phyloP scores from a whole-genome alignment of 2,329 filamentous ascomycete genomes.

The Pseudogymnoascus sp. region DNA sequence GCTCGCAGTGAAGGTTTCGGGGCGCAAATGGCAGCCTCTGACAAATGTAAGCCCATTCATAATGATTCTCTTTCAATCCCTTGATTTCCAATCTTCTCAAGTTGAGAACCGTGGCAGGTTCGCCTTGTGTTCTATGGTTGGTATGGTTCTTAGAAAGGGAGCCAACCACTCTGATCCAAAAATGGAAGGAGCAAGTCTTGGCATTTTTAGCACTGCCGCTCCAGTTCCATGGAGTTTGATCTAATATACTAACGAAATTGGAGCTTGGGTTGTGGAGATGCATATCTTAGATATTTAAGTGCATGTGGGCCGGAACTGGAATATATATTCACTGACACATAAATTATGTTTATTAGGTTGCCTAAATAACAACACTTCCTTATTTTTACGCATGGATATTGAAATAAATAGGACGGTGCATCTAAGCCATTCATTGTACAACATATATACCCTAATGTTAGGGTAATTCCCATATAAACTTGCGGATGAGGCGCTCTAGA shows the following conservation, averaged over 20 bases:
- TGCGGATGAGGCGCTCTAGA: slow-evolving; percentile 9
- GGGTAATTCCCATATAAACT: not conserved
- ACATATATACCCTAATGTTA: not conserved
- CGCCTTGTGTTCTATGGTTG: not conserved
- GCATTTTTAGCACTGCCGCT: not conserved
- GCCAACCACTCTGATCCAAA: not conserved
- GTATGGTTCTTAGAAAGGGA: not conserved
- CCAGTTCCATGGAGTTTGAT: not conserved
- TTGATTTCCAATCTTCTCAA: not conserved
- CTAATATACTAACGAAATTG: not conserved
- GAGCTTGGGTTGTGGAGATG: not conserved
- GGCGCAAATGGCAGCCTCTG: not conserved
- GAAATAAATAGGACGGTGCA: not conserved
- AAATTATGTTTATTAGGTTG: not conserved
- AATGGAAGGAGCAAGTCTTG: not conserved
- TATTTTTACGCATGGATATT: not conserved
- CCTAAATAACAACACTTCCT: not conserved
- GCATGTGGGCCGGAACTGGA: not conserved
- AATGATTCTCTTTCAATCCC: not conserved
- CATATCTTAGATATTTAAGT: not conserved
- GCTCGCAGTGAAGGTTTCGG: not conserved
- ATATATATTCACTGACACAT: not conserved
- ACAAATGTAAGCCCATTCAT: not conserved
- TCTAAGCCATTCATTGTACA: not conserved
- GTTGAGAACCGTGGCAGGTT: not conserved